Percentiles rank a stretch among this genome's conserved stretches.
Conservation (phyloP, 306 rosid species). For the Purshia tridentata region DNA sequence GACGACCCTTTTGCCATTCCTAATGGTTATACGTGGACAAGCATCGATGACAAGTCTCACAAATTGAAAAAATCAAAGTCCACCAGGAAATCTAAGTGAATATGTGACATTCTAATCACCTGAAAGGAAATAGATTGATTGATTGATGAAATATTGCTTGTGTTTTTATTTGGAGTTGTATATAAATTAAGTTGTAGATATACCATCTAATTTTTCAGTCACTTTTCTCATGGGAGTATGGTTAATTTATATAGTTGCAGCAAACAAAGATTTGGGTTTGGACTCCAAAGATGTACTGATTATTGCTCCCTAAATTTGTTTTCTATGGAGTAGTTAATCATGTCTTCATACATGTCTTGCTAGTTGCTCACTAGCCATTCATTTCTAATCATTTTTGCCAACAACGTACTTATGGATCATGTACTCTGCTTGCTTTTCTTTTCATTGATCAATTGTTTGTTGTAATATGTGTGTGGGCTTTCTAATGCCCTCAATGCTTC, state of each 20-base stretch:
- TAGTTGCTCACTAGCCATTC: too few relatives aligned
- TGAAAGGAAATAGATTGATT: background rate
- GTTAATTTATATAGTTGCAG: conserved; percentile 13
- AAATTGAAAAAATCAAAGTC: conserved; percentile 78
- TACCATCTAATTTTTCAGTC: conserved; percentile 20
- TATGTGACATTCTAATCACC: background rate
- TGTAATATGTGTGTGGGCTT: too few relatives aligned
- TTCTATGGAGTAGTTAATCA: too few relatives aligned
- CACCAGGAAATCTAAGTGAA: conserved; percentile 55
- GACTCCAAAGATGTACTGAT: background rate
- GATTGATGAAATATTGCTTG: background rate
- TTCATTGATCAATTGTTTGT: too few relatives aligned
- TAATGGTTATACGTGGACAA: conserved; percentile 68
- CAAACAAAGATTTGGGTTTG: background rate
- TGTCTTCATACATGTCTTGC: too few relatives aligned
- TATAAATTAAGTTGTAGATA: conserved; percentile 34
- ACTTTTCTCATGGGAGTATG: background rate
- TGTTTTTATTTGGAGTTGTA: conserved; percentile 7
- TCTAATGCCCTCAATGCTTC: too few relatives aligned
- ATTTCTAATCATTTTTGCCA: too few relatives aligned
- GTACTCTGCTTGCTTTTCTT: too few relatives aligned
- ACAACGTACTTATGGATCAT: too few relatives aligned
- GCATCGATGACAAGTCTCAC: conserved; percentile 52
- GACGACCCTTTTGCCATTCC: conserved; percentile 89
- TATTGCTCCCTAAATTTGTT: too few relatives aligned